A percentile compares a stretch with the other conserved stretches of the same genome.
Evolutionary conservation across 352 stramenopile genomes (phyloP).

Genomic region (Phytophthora citrophthora): DNA sequence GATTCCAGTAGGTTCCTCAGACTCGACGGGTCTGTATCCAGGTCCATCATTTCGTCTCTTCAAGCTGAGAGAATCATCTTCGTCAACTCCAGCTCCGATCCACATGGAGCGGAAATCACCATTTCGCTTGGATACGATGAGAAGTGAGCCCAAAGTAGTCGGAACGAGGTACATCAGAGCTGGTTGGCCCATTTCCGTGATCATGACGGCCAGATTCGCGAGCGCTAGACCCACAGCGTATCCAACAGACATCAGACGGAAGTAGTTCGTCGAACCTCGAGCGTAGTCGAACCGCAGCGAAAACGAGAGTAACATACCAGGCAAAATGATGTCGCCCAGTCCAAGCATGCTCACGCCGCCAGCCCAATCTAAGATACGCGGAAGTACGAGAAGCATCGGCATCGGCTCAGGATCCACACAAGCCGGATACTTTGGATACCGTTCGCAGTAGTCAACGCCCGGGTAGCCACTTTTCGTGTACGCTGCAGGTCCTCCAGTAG

Average conservation of each 20-base stretch:
- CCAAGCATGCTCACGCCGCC: conserved; percentile 94
- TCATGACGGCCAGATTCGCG: conserved; percentile 93
- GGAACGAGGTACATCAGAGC: conserved; percentile 97
- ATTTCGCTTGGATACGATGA: conserved; percentile 65
- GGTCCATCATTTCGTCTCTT: conserved; percentile 24
- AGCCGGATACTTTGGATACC: conserved; percentile 61
- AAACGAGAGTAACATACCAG: conserved; percentile 94
- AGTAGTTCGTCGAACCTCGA: conserved; percentile 75
- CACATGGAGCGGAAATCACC: conserved; percentile 80
- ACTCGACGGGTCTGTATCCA: conserved; percentile 29
- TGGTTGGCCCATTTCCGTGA: conserved; percentile 95
- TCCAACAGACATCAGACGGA: conserved; percentile 83
- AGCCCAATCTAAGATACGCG: conserved; percentile 91
- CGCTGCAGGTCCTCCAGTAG: conserved; percentile 83
- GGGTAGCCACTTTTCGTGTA: conserved; percentile 74
- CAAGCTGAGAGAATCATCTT: conserved; percentile 20
- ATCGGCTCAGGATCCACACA: conserved; percentile 88
- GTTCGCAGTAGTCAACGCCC: conserved; percentile 77
- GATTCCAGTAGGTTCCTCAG: conserved; percentile 22
- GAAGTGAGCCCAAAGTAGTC: conserved; percentile 87
- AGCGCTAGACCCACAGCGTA: conserved; percentile 94
- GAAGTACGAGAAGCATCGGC: conserved; percentile 96
- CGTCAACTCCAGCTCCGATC: conserved; percentile 37
- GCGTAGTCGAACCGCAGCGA: conserved; percentile 91
- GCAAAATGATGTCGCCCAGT: conserved; percentile 96